These are phyloP conservation scores for Fomitopsis serialis DNA, from an alignment of 768 basidiomycete genomes.

Conservation along the genomic window DNA sequence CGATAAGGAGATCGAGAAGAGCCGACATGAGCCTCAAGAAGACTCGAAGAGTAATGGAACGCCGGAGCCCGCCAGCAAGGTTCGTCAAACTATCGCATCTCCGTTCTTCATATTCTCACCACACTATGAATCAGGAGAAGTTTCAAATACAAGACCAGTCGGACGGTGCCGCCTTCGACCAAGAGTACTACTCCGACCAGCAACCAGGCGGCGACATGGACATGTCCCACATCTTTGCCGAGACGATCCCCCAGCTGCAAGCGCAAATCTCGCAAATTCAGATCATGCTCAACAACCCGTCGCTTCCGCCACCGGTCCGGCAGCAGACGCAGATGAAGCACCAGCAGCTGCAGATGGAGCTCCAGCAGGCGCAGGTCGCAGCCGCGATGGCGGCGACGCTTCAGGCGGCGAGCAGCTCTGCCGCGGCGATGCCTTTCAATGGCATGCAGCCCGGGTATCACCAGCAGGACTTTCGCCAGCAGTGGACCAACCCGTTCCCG, in stretches of 20 bases:
- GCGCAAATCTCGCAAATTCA: conserved; percentile 80
- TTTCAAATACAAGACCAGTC: background rate
- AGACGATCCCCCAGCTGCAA: conserved; percentile 77
- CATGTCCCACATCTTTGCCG: conserved; percentile 64
- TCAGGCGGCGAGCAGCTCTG: conserved; percentile 32
- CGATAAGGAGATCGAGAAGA: conserved; percentile 74
- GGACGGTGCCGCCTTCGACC: conserved; percentile 22
- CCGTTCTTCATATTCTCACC: background rate
- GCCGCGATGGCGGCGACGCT: conserved; percentile 48
- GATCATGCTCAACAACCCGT: conserved; percentile 74
- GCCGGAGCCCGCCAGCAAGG: conserved; percentile 8
- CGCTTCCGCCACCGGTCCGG: conserved; percentile 65
- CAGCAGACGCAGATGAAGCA: conserved; percentile 81
- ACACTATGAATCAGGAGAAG: background rate
- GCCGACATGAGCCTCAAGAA: conserved; percentile 50
- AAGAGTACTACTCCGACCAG: conserved; percentile 71
- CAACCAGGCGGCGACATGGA: conserved; percentile 63
- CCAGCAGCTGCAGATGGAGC: conserved; percentile 72
- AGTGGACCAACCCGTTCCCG: conserved; percentile 45
- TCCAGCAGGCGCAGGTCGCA: conserved; percentile 75
- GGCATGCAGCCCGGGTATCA: conserved; percentile 28
- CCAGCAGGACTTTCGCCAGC: conserved; percentile 38
- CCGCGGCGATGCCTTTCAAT: conserved; percentile 32
- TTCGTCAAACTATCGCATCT: background rate
- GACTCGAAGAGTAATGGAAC: conserved; percentile 7